These are phyloP conservation scores for Colletotrichum liriopes DNA, from an alignment of 2,329 filamentous ascomycete genomes.

Conservation along the genomic window DNA sequence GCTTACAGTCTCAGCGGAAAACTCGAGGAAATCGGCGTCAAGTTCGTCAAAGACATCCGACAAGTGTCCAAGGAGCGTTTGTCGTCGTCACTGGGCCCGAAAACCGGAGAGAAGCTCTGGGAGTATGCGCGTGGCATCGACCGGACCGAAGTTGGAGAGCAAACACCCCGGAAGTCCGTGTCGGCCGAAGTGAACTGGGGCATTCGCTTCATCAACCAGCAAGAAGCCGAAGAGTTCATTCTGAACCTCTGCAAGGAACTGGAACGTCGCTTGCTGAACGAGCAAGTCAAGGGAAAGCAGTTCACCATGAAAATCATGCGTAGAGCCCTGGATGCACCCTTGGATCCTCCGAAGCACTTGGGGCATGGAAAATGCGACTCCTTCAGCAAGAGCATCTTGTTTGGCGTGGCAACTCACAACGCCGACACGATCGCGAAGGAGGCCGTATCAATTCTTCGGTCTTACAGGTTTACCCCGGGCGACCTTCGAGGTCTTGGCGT, in stretches of 20 bases:
- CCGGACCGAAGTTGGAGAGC: slow-evolving; percentile 86
- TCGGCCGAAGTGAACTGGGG: slow-evolving; percentile 99
- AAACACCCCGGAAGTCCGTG: slow-evolving; percentile 90
- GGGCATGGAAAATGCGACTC: slow-evolving; percentile 96
- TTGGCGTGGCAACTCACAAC: slow-evolving; percentile 88
- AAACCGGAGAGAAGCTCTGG: slow-evolving; percentile 92
- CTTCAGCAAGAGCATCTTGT: slow-evolving; percentile 87
- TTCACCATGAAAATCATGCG: slow-evolving; percentile 97
- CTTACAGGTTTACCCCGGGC: slow-evolving; percentile 88
- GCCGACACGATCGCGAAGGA: slow-evolving; percentile 82
- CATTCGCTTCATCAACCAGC: slow-evolving; percentile 91
- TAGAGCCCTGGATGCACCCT: slow-evolving; percentile 85
- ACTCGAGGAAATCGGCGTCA: slow-evolving; percentile 88
- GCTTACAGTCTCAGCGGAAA: slow-evolving; percentile 90
- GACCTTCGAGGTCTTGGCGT: slow-evolving; percentile 94
- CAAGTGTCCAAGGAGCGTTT: slow-evolving; percentile 83
- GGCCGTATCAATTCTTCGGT: slow-evolving; percentile 85
- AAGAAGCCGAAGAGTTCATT: slow-evolving; percentile 95
- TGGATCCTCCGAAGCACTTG: slow-evolving; percentile 93
- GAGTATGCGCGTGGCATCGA: slow-evolving; percentile 94
- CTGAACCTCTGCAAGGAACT: slow-evolving; percentile 88
- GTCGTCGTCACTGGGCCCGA: slow-evolving; percentile 83
- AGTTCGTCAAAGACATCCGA: slow-evolving; percentile 86
- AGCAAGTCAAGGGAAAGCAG: slow-evolving; percentile 88
- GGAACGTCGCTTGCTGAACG: slow-evolving; percentile 83